Evolutionary conservation across 2,329 filamentous ascomycete species (phyloP).

Genomic region (Colletotrichum lini): DNA sequence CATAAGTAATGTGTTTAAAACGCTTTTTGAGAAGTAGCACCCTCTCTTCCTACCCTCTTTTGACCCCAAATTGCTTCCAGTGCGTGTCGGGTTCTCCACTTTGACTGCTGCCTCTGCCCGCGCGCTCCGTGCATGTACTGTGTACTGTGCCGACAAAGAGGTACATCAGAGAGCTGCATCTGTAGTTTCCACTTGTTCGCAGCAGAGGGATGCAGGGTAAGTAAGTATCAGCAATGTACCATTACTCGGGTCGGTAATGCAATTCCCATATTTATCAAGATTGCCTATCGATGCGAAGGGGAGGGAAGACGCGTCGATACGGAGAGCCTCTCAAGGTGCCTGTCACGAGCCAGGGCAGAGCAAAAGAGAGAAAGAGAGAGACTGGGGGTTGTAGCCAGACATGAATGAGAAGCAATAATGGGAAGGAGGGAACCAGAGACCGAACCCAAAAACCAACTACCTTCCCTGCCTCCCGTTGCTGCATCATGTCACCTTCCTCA

Average conservation of each 20-base stretch:
- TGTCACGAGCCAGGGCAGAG: background rate
- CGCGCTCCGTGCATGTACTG: slow-evolving; percentile 38
- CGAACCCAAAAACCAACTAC: background rate
- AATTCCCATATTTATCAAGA: slow-evolving; percentile 28
- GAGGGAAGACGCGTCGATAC: slow-evolving; percentile 4
- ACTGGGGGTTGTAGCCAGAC: background rate
- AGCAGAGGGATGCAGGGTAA: slow-evolving; percentile 1
- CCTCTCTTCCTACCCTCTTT: background rate
- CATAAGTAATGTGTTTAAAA: no score
- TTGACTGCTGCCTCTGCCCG: slow-evolving; percentile 18
- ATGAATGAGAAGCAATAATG: background rate
- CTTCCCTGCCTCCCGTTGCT: background rate
- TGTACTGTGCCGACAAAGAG: slow-evolving; percentile 2
- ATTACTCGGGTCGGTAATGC: slow-evolving; percentile 20
- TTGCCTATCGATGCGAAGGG: slow-evolving; percentile 7
- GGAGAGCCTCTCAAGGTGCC: background rate
- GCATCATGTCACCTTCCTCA: no score
- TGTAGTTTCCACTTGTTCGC: slow-evolving; percentile 1
- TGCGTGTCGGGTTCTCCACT: slow-evolving; percentile 30
- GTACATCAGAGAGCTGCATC: background rate
- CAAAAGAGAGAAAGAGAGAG: background rate
- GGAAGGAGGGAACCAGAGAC: background rate
- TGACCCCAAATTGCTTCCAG: slow-evolving; percentile 21
- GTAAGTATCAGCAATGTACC: background rate
- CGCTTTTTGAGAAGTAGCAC: no score